Evolutionary conservation across 2,329 filamentous ascomycete genomes (phyloP).

Genomic region (Colletotrichum cuscutae): DNA sequence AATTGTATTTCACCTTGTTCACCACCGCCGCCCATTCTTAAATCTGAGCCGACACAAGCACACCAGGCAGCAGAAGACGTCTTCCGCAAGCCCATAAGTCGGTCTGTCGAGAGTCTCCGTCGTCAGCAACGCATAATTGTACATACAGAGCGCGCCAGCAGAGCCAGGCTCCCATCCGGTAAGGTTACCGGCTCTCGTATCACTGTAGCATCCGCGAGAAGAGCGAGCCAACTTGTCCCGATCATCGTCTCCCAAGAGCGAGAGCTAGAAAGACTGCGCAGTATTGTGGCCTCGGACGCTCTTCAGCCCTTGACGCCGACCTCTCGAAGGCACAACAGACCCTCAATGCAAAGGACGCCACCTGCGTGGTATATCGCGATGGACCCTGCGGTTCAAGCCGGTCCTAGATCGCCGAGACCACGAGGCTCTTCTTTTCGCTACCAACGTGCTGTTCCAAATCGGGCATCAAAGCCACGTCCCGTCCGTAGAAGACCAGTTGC

Average conservation of each 20-base stretch:
- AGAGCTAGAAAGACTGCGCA: slow-evolving; percentile 18
- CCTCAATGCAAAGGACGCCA: slow-evolving; percentile 18
- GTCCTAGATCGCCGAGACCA: neutral
- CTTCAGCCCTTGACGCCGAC: slow-evolving; percentile 11
- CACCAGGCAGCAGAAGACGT: slow-evolving; percentile 45
- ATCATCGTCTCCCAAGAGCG: neutral
- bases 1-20: slow-evolving; percentile 27
- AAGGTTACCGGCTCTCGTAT: neutral
- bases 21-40: slow-evolving; percentile 21
- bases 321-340: neutral
- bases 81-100: slow-evolving; percentile 44
- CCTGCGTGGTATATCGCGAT: slow-evolving; percentile 16
- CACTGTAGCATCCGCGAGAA: neutral
- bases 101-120: slow-evolving; percentile 43
- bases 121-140: slow-evolving; percentile 49
- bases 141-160: slow-evolving; percentile 45
- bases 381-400: neutral
- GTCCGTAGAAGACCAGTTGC: slow-evolving; percentile 1
- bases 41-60: slow-evolving; percentile 36
- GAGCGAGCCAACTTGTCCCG: neutral
- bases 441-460: neutral
- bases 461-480: neutral
- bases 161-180: slow-evolving; percentile 45
- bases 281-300: slow-evolving; percentile 9
- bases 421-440: neutral